Evolutionary conservation across 305 asterid species (phyloP), one percentile per base, ranked within the genome.

Genomic region (Salvia sclarea): DNA sequence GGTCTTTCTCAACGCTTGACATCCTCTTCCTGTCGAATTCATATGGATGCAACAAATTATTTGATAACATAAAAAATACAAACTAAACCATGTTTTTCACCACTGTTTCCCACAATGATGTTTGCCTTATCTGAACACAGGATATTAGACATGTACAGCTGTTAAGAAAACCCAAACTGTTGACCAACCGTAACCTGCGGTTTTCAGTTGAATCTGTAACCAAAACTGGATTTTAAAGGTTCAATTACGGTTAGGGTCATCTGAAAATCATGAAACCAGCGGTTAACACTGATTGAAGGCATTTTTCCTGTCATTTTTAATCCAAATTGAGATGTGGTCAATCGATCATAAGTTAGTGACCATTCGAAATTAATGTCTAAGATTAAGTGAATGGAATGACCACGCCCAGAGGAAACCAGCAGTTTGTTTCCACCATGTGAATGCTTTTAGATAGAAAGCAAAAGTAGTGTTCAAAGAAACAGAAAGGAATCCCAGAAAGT

Each of bases 1-100:
- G 91, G 57, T 95, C 99, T 79, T 80, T 95, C 82, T 95, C 96
- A 61, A 91, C 84, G 80, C 83, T 86, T 20, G 89, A 82, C 71
- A 91, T 74, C 79, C 76, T 89, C 78, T 84, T 91, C 82, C 99
- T 95, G 86, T 68, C 63, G 37, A 61, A 72, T 76, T 28, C 75
- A 76, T 64, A 62, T 13, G 12, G 65, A 67, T n/a, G 61, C 45
- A 53, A 56, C 47, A 20, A 11, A 48, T 47, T 13, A 55, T 37
- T 22, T 52, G 53, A 38, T 28, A 66, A 59, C 62, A 49, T 38
- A 59, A 71, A 50, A 56, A 75, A 63, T 41, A 1, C 69, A 54
- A 71, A 21, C 41, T 50, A 43, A 47, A 57, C 64, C 8, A 57
- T 3, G 31, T 52, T 41, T 31, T 31, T 61, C 44, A 33, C 24